Percentiles rank a stretch among this genome's conserved stretches.
These are phyloP conservation scores for Ogataea haglerorum DNA, from an alignment of 805 yeast species.

Conservation along the genomic window DNA sequence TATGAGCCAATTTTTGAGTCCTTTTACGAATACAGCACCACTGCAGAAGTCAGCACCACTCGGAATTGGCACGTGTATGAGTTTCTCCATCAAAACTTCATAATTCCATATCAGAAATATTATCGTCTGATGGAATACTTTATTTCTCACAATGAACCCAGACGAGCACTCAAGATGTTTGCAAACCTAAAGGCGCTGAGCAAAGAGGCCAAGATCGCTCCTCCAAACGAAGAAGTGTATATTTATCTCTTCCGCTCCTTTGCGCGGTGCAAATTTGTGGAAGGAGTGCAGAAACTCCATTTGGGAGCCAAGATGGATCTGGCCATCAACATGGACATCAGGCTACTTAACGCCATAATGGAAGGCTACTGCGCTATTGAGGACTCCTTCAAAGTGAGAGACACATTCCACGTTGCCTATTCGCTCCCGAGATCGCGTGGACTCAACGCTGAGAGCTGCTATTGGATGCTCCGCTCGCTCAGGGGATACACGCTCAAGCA, in stretches of 20 bases:
- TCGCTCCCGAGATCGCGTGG: conserved; percentile 50
- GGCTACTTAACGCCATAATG: conserved; percentile 57
- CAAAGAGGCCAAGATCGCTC: conserved; percentile 49
- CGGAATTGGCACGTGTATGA: conserved; percentile 61
- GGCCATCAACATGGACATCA: conserved; percentile 51
- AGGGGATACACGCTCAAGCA: conserved; percentile 51
- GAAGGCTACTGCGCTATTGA: conserved; percentile 60
- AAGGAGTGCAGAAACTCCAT: conserved; percentile 65
- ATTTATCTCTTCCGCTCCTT: conserved; percentile 56
- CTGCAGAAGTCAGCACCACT: conserved; percentile 36
- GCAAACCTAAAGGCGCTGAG: conserved; percentile 55
- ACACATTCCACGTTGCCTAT: conserved; percentile 56
- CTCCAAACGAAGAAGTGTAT: conserved; percentile 57
- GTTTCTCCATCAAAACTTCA: conserved; percentile 51
- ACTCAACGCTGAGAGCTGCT: conserved; percentile 58
- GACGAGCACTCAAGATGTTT: conserved; percentile 60
- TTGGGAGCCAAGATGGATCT: conserved; percentile 62
- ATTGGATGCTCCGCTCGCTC: conserved; percentile 62
- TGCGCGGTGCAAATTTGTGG: conserved; percentile 55
- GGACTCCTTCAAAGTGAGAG: conserved; percentile 53
- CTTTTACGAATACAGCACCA: conserved; percentile 43
- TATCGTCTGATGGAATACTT: conserved; percentile 57
- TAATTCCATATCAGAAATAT: conserved; percentile 56
- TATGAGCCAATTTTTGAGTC: conserved; percentile 28
- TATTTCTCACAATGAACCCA: conserved; percentile 50